phyloP scores from a whole-genome alignment of 2,329 filamentous ascomycete species.

The Exophiala sp. region DNA sequence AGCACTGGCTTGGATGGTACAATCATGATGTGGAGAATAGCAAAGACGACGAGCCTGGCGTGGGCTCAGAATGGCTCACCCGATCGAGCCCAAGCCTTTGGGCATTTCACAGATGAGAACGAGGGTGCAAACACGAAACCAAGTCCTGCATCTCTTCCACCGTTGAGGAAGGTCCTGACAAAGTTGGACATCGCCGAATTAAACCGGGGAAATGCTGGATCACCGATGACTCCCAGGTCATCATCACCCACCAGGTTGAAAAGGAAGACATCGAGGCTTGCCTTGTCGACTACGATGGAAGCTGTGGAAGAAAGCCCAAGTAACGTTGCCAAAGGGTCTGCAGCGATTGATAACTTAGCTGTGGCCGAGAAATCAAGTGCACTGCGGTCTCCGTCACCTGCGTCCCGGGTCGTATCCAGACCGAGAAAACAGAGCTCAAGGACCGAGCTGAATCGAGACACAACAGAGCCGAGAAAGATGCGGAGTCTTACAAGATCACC shows the following conservation, averaged over 20 bases:
- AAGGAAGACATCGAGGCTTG: slow-evolving; percentile 50
- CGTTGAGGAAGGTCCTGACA: slow-evolving; percentile 77
- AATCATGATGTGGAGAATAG: slow-evolving; percentile 67
- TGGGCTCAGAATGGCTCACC: slow-evolving; percentile 31
- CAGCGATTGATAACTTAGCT: slow-evolving; percentile 29
- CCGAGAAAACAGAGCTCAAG: slow-evolving; percentile 29
- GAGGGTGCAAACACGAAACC: slow-evolving; percentile 43
- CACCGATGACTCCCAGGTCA: slow-evolving; percentile 39
- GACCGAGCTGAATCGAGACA: slow-evolving; percentile 15
- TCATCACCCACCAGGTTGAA: slow-evolving; percentile 48
- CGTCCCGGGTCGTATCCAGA: slow-evolving; percentile 34
- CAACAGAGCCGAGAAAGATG: neutral
- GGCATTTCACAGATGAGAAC: slow-evolving; percentile 32
- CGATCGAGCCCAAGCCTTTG: slow-evolving; percentile 29
- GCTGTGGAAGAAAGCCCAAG: slow-evolving; percentile 27
- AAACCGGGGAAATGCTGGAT: slow-evolving; percentile 46
- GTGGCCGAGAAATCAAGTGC: slow-evolving; percentile 23
- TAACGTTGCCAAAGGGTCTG: slow-evolving; percentile 32
- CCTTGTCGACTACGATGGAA: slow-evolving; percentile 37
- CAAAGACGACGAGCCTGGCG: slow-evolving; percentile 32
- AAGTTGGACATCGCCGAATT: slow-evolving; percentile 82
- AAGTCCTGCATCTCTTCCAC: slow-evolving; percentile 56
- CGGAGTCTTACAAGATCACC: slow-evolving; percentile 16
- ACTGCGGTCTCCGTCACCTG: slow-evolving; percentile 37
- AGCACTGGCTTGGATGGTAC: slow-evolving; percentile 75